A percentile compares a stretch with the other conserved stretches of the same genome.
These are phyloP conservation scores for Piloderma croceum DNA, from an alignment of 768 basidiomycete genomes.

Conservation along the genomic window DNA sequence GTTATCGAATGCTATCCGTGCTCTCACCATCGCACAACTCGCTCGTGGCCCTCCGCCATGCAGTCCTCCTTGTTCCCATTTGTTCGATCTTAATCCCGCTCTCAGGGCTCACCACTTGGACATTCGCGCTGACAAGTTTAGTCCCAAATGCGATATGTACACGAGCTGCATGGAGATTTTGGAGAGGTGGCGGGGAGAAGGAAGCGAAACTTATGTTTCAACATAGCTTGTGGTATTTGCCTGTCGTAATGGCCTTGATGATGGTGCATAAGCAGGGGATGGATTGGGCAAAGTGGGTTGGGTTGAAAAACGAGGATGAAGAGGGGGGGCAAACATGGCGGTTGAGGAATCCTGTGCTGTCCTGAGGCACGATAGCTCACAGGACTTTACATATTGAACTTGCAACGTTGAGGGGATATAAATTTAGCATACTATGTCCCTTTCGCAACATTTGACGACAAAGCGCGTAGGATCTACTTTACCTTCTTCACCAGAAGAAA, in stretches of 20 bases:
- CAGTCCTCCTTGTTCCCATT: conserved; percentile 68
- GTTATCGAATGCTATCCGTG: conserved; percentile 90
- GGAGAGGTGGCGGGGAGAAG: conserved; percentile 65
- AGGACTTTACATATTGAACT: no score
- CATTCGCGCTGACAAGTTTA: conserved; percentile 73
- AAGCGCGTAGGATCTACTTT: no score
- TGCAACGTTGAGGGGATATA: no score
- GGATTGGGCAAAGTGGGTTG: conserved; percentile 67
- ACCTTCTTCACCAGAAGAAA: no score
- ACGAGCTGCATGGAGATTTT: conserved; percentile 69
- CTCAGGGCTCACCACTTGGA: conserved; percentile 91
- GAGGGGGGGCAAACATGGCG: no score
- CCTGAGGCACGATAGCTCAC: no score
- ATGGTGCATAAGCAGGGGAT: conserved; percentile 90
- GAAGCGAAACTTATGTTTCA: conserved; percentile 75
- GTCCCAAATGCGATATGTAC: conserved; percentile 70
- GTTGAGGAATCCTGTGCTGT: no score
- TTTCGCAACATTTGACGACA: no score
- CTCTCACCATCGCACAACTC: conserved; percentile 75
- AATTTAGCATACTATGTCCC: no score
- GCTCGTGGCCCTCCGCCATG: conserved; percentile 79
- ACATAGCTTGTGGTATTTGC: conserved; percentile 84
- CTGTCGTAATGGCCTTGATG: conserved; percentile 84
- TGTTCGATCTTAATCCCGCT: conserved; percentile 77
- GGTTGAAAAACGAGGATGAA: conserved; percentile 27